Base-by-base conservation (phyloP, 768 basidiomycete genomes). In the Phanerochaete sordida region DNA sequence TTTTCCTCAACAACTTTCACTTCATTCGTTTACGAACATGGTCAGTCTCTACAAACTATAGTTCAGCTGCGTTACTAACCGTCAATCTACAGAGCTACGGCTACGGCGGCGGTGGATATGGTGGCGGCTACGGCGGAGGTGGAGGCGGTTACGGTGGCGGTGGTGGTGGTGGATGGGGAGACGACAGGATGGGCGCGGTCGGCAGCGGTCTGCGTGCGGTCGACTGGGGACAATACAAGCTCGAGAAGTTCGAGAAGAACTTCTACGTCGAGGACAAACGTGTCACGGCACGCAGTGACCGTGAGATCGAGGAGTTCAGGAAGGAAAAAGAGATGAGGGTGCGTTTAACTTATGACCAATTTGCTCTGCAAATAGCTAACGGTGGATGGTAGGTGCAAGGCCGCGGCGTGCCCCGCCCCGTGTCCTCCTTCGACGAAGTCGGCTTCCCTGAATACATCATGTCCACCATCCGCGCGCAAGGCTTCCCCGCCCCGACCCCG, bases 401-500 rank as follows among this genome's bases (percentile, higher is more conserved):
- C 31, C 85, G 84, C 53, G 79, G 82, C 67, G 85, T 98, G 15
- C 95, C 97, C 28, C 82, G 93, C 69, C 97, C 97, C 19, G 87
- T 98, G 58, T 85, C 87, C 53, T 82, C 85, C 43, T 99, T 99
- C 72, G 95, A 98, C 57, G 96, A 99, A 76, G 86, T 86, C 67
- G 95, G 90, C 51, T 98, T 98, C 76, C 97, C 97, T 11, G 93
- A 96, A 67, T 98, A 98, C 75, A 84, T 99, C 62, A 87, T 98
- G 87, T 76, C 84, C 55, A 92, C 96, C 53, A 95, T 99, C 73
- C 88, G 84, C 61, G 91, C 93, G 11, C 94, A 97, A 76, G 97
- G 97, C 31, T 99, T 99, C 77, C 74, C 85, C 28, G 72, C 82
- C 1, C 97, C 97, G 0, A 95, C 96, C 7, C 88, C 97, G 51